Conservation (phyloP, 139 green algal genomes). For the Chlamydomonas urium region DNA sequence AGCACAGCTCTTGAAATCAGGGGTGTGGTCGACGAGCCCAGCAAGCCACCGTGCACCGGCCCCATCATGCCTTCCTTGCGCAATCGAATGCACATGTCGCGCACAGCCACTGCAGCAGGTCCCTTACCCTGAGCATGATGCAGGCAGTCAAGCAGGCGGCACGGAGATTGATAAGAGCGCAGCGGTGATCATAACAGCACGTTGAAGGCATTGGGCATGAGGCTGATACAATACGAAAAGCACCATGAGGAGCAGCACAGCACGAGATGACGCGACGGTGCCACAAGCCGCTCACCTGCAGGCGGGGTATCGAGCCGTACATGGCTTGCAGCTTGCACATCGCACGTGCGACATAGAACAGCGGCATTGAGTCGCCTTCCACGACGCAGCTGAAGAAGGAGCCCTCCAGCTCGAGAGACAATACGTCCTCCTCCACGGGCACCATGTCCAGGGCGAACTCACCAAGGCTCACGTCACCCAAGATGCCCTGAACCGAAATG, state of each 20-base stretch:
- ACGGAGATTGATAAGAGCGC: too few relatives aligned
- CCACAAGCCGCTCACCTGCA: constrained; percentile 43
- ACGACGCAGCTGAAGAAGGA: constrained; percentile 50
- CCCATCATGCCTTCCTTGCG: constrained; percentile 46
- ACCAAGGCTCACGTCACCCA: constrained; percentile 55
- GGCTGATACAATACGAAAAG: too few relatives aligned
- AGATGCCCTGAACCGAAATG: constrained; percentile 35
- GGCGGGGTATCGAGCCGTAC: constrained; percentile 57
- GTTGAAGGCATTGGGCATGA: too few relatives aligned
- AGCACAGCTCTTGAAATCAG: constrained; percentile 56
- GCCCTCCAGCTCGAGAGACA: constrained; percentile 75
- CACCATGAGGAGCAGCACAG: too few relatives aligned
- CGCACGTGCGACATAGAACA: constrained; percentile 67
- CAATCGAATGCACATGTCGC: constrained; percentile 67
- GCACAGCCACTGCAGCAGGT: constrained; percentile 55
- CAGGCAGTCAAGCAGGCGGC: too few relatives aligned
- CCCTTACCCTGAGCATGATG: constrained; percentile 68
- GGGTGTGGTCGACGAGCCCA: background rate
- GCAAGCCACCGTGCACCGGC: background rate
- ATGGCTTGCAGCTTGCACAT: constrained; percentile 72
- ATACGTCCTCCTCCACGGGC: constrained; percentile 70
- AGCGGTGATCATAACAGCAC: too few relatives aligned
- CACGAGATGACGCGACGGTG: too few relatives aligned
- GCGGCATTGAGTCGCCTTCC: constrained; percentile 66
- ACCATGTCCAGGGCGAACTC: constrained; percentile 78